Evolutionary conservation across 208 protist species (phyloP), one percentile per base, ranked within the genome.

Genomic region (Sergeia podlipaevii): DNA sequence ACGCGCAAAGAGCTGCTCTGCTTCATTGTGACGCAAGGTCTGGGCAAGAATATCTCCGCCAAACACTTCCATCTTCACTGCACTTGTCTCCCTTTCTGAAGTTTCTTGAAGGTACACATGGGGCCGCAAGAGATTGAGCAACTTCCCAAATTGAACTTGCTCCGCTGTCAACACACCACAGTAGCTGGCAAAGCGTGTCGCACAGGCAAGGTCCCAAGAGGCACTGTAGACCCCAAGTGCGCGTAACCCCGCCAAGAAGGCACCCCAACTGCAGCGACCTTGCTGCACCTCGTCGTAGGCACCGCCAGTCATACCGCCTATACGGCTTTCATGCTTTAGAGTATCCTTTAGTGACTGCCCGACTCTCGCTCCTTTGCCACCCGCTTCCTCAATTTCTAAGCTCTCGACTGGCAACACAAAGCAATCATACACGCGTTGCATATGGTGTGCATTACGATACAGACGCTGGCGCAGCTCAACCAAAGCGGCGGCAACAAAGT

Each of bases 211-310:
- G 20, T 67, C 52, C 20, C 26, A 36, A 15, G 70, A 70, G 29
- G 57, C 76, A 20, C 57, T 65, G 48, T 61, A 52, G 29, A 83
- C 54, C 37, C 67, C 59, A 10, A 78, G 63, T 10, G 70, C 46
- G 27, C 66, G 70, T 10, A 83, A 47, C 15, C 57, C 76, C 18
- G 54, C 53, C 37, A 78, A 83, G 65, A 83, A 83, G 29, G 63
- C 70, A 27, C 60, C 42, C 76, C 76, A 83, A 18, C 51, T 70
- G 45, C 76, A 83, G 15, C 37, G 2, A 2, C 76, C 70, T 20
- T 34, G 48, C 20, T 65, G 33, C 39, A 47, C 38, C n/a, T 45
- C 20, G 52, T 65, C 23, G 47, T 24, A 32, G n/a, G 37, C 23
- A 24, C 28, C 11, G 13, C 41, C 52, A 44, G 43, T 21, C 7